phyloP scores from a whole-genome alignment of 2,329 filamentous ascomycete genomes.

The Nothomitra cinnamomea region DNA sequence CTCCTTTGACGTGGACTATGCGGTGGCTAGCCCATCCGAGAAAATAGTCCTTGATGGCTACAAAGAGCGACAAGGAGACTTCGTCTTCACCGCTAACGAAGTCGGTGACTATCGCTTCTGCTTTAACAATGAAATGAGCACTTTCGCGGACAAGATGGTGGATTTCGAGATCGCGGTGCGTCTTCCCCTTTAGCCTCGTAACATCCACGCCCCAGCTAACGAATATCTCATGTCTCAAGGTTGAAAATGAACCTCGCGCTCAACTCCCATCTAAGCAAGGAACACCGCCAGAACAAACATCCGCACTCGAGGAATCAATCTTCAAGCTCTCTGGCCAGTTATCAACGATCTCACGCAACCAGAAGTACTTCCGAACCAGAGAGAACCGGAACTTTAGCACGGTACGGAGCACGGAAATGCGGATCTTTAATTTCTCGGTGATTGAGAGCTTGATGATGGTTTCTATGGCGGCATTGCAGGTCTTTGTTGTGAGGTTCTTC shows the following conservation, averaged over 20 bases:
- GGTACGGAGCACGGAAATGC: slow-evolving; percentile 82
- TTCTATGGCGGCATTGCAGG: slow-evolving; percentile 88
- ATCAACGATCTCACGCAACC: slow-evolving; percentile 87
- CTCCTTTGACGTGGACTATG: slow-evolving; percentile 92
- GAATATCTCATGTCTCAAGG: slow-evolving; percentile 31
- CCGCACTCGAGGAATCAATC: slow-evolving; percentile 77
- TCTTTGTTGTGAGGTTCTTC: slow-evolving; percentile 96
- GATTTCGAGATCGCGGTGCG: slow-evolving; percentile 92
- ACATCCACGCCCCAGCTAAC: neutral
- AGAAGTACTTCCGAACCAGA: slow-evolving; percentile 97
- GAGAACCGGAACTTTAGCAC: slow-evolving; percentile 99
- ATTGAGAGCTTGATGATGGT: slow-evolving; percentile 85
- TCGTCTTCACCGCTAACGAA: slow-evolving; percentile 86
- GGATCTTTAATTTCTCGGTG: slow-evolving; percentile 95
- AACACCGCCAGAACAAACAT: slow-evolving; percentile 74
- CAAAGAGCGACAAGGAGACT: slow-evolving; percentile 92
- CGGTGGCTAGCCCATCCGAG: slow-evolving; percentile 64
- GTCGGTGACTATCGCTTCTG: slow-evolving; percentile 88
- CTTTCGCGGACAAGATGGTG: slow-evolving; percentile 91
- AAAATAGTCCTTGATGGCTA: slow-evolving; percentile 69
- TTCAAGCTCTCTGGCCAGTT: slow-evolving; percentile 88
- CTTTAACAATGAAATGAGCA: slow-evolving; percentile 98
- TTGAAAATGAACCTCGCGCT: slow-evolving; percentile 77
- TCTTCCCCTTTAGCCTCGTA: slow-evolving; percentile 7
- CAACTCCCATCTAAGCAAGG: slow-evolving; percentile 78